Conservation (phyloP, 176 grass and related monocot genomes). For the Panicum miliaceum region DNA sequence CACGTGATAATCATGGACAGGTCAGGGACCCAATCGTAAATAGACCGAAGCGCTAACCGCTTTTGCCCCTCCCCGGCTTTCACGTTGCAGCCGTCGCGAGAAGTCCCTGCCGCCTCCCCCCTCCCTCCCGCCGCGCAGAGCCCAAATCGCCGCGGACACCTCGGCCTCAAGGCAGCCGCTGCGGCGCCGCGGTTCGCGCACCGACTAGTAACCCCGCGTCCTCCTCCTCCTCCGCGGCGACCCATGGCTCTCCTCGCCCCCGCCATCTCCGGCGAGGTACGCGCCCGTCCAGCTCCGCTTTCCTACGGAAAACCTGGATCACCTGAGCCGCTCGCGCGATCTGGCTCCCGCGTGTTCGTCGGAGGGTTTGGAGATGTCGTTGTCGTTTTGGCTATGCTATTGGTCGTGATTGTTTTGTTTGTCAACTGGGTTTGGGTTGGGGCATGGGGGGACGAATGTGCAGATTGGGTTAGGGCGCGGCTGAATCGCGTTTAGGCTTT, state of each 20-base stretch:
- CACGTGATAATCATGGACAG: neutral
- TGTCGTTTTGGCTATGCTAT: neutral
- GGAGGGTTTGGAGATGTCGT: neutral
- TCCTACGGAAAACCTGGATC: constrained; percentile 35
- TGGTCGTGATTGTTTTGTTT: neutral
- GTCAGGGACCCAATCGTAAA: neutral
- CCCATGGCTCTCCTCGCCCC: constrained; percentile 56
- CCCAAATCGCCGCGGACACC: constrained; percentile 36
- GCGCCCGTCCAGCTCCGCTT: neutral
- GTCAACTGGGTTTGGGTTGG: neutral
- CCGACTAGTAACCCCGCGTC: constrained; percentile 1
- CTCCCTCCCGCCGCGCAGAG: constrained; percentile 6
- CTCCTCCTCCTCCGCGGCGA: constrained; percentile 18
- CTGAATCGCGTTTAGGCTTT: neutral
- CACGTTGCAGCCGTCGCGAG: constrained; percentile 26
- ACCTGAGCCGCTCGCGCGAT: neutral
- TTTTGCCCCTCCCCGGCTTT: constrained; percentile 28
- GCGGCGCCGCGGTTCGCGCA: neutral
- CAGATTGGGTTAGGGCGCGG: neutral
- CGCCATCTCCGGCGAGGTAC: constrained; percentile 64
- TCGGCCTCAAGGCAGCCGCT: constrained; percentile 24
- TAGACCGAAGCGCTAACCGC: neutral
- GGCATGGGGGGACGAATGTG: neutral
- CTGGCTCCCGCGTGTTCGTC: neutral
- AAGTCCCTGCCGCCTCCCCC: neutral